phyloP scores from a whole-genome alignment of 1,139 yeast species.

The Magnusiomyces sp. region DNA sequence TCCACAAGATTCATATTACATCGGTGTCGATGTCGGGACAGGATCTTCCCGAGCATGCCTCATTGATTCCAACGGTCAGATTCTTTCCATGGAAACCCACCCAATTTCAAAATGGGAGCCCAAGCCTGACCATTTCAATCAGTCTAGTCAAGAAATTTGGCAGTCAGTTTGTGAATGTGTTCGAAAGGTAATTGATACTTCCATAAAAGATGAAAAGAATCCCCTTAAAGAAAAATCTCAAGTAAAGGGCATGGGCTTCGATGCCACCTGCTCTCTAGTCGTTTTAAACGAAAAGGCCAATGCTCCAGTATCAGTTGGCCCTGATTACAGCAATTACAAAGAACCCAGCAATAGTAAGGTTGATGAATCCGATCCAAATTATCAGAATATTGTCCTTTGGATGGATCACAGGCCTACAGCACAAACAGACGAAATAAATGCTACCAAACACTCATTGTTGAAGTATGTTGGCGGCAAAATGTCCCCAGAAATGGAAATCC shows the following conservation, averaged over 20 bases:
- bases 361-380: conserved; percentile 21
- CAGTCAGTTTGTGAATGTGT: conserved; percentile 78
- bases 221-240: conserved; percentile 23
- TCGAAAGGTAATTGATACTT: conserved; percentile 46
- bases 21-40: conserved; percentile 96
- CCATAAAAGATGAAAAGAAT: background rate
- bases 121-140: conserved; percentile 48
- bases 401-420: conserved; percentile 95
- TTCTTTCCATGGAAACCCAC: conserved; percentile 72
- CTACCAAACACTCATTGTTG: conserved; percentile 67
- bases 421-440: conserved; percentile 77
- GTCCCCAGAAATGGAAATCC: conserved; percentile 97
- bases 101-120: conserved; percentile 55
- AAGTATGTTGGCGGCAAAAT: conserved; percentile 94
- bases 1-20: conserved; percentile 19
- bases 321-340: conserved; percentile 47
- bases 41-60: conserved; percentile 95
- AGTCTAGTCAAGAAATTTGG: conserved; percentile 92
- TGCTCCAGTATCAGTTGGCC: conserved; percentile 82
- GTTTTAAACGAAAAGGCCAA: conserved; percentile 61
- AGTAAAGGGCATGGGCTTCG: conserved; percentile 86
- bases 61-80: conserved; percentile 74
- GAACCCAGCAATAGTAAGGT: background rate
- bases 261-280: conserved; percentile 93
- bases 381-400: conserved; percentile 87